Base-by-base conservation (phyloP, 768 basidiomycete species). In the Pisolithus albus region DNA sequence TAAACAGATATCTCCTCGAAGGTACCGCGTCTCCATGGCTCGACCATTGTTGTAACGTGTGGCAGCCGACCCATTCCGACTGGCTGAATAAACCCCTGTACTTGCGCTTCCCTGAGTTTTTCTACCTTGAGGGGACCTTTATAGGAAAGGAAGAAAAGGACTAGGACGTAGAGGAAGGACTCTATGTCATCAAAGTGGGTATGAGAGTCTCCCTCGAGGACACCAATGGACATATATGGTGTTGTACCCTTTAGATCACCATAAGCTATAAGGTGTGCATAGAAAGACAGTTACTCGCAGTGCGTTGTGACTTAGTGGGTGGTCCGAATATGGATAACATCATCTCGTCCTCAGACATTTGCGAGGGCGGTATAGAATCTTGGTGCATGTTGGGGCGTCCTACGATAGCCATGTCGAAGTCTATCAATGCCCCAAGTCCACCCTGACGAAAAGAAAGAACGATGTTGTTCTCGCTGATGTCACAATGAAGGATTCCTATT, bases 381-480 rank as follows among this genome's bases (percentile, higher is more conserved):
- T 52, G 49, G 5, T 37, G 42, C 32, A 41, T 39, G 41, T 50
- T 51, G 1, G n/a, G n/a, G n/a, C n/a, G n/a, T n/a, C n/a, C n/a
- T n/a, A 30, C 30, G 10, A 30, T 30, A 10, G 30, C 30, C 30
- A 30, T 30, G 30, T 30, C 7, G 30, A 30, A 30, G 30, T 1
- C 70, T n/a, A 59, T 68, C 42, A 70, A 19, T 1, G 68, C 68
- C 28, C 54, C 16, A 32, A 51, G 53, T 4, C 40, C 53, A 40
- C 50, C 49, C 16, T 48, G 53, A 11, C 16, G 39, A 19, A 24
- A 46, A 2, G 56, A 54, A 2, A 71, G 64, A 13, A 71, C 60
- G 5, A 72, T 57, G 43, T 70, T 70, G 9, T 69, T 68, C 26
- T 61, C 61, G 52, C 66, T 71, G 46, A 71, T 55, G 43, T 72